Conservation (phyloP, 495 filamentous ascomycete genomes). For the Penicillium simplicissimum region DNA sequence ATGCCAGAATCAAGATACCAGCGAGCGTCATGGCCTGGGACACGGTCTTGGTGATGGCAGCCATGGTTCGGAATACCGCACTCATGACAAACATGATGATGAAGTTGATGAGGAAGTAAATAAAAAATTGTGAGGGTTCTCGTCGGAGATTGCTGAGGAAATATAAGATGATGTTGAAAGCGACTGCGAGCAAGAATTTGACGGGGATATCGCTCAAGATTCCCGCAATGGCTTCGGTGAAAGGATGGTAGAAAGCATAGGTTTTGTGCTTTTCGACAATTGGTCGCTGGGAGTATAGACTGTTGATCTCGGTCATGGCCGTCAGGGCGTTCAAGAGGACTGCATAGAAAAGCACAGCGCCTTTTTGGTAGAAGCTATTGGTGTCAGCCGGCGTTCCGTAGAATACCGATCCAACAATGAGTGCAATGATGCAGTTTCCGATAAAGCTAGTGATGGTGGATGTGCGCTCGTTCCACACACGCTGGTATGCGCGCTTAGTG, state of each 20-base stretch:
- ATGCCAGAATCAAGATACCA: conserved; percentile 69
- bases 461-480: conserved; percentile 66
- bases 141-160: conserved; percentile 51
- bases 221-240: conserved; percentile 55
- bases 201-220: conserved; percentile 57
- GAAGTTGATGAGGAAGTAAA: conserved; percentile 3
- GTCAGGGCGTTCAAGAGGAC: conserved; percentile 61
- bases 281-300: conserved; percentile 54
- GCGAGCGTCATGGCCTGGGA: conserved; percentile 76
- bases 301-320: conserved; percentile 56
- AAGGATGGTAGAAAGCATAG: conserved; percentile 62
- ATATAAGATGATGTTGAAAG: conserved; percentile 55
- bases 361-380: conserved; percentile 41
- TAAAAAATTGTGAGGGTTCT: neutral
- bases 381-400: conserved; percentile 51
- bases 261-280: conserved; percentile 62
- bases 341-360: conserved; percentile 83
- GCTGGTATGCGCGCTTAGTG: conserved; percentile 47
- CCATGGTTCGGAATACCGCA: conserved; percentile 76
- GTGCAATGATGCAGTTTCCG: conserved; percentile 68
- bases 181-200: conserved; percentile 43
- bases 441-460: conserved; percentile 69
- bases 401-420: conserved; percentile 83
- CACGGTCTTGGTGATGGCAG: conserved; percentile 68
- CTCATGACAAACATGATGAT: conserved; percentile 6